Base-by-base conservation (phyloP, 2,329 filamentous ascomycete species). In the Blastomyces parvus region DNA sequence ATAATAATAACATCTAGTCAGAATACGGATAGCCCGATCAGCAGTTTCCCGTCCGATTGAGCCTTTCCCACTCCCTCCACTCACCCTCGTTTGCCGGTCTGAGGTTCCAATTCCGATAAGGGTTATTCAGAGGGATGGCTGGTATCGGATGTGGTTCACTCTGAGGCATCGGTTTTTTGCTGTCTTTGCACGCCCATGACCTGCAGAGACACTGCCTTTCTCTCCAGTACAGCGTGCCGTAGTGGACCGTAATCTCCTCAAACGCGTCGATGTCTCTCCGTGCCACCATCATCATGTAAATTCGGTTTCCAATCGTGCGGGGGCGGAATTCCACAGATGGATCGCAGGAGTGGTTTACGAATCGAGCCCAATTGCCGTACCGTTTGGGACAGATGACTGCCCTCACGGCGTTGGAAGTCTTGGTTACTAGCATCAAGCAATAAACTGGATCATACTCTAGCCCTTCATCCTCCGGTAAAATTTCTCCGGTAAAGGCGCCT, bases 271-370 rank as follows among this genome's bases (percentile, higher is more conserved):
- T 75, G 59, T 74, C 67, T 8, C 68, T 64, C 11, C 11, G 6
- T 11, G 67, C 70, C 58, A 67, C 58, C 17, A 75, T 59, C 6
- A 66, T 66, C 36, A 70, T 69, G 2, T 66, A 62, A 4, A 62
- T 63, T 17, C 64, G 60, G 1, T 69, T 62, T 13, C 74, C 74
- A 22, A 72, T 62, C 0, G 67, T 64, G 22, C 63, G 61, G 1
- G 14, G 9, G 0, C 7, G 8, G 53, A 73, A 75, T 2, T 14
- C 11, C 0, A 67, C 68, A 19, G 64, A 65, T 19, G 73, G 52
- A 1, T 72, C 66, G 65, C 75, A 77, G 1, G 72, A 75, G 60
- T 76, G 75, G 57, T 73, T 76, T 36, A 74, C 66, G 44, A 69
- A 77, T 17, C 74, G 70, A 17, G 73, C 73, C 66, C 73, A 76